These are phyloP conservation scores for Clitopilus passeckerianus DNA, from an alignment of 768 basidiomycete genomes.

Conservation along the genomic window DNA sequence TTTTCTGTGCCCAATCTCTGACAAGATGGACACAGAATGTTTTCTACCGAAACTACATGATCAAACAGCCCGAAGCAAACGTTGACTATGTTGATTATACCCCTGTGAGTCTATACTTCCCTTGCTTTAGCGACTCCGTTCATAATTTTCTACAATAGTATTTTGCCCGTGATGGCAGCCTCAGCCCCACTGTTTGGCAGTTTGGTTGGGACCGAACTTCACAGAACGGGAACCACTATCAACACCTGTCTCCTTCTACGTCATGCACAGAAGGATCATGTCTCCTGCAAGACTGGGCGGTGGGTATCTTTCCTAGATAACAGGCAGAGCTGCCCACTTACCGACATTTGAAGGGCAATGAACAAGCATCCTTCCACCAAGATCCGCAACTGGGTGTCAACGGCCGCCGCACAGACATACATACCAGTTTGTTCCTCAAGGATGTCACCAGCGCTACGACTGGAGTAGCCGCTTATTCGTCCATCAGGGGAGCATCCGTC, in stretches of 20 bases:
- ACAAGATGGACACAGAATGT: conserved; percentile 5
- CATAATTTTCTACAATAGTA: neutral
- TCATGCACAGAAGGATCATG: neutral
- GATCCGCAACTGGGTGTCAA: neutral
- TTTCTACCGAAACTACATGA: conserved; percentile 9
- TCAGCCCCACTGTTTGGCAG: conserved; percentile 2
- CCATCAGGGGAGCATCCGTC: conserved; percentile 3
- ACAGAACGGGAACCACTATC: neutral
- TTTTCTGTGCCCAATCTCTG: neutral
- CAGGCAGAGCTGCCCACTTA: neutral
- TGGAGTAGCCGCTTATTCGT: neutral
- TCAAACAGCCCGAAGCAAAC: conserved; percentile 2
- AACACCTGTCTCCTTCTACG: neutral
- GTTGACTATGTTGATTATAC: conserved; percentile 7
- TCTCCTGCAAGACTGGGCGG: conserved; percentile 4
- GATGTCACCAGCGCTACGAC: conserved; percentile 3
- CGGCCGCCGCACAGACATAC: neutral
- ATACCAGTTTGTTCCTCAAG: conserved; percentile 3
- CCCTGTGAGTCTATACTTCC: conserved; percentile 2
- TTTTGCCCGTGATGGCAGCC: conserved; percentile 6
- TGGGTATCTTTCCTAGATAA: neutral
- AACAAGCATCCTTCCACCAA: neutral
- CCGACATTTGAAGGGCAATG: neutral
- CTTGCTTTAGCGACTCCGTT: neutral
- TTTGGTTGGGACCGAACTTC: conserved; percentile 5